These are phyloP conservation scores for Monilinia aucupariae DNA, from an alignment of 2,329 filamentous ascomycete genomes.

Conservation along the genomic window DNA sequence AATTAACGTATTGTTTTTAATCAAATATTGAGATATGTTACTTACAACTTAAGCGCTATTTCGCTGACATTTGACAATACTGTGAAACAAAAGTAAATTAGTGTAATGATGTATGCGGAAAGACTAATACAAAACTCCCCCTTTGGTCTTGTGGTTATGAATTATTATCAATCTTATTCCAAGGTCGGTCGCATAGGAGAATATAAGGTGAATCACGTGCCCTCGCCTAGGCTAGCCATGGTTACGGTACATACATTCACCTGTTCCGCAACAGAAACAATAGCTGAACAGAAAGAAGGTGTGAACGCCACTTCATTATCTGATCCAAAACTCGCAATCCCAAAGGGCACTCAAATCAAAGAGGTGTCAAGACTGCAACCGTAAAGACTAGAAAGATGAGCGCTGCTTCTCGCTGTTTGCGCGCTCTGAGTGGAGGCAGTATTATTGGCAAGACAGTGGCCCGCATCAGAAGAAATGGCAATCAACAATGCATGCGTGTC, in stretches of 20 bases:
- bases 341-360: background rate
- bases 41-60: too few species aligned
- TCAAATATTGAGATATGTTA: background rate
- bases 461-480: background rate
- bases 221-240: too few species aligned
- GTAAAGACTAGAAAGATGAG: background rate
- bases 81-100: too few species aligned
- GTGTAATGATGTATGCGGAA: too few species aligned
- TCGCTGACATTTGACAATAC: too few species aligned
- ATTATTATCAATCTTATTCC: too few species aligned
- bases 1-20: too few species aligned
- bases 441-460: background rate
- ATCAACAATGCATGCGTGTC: background rate
- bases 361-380: background rate
- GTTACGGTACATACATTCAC: too few species aligned
- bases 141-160: too few species aligned
- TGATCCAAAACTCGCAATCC: background rate
- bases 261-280: background rate
- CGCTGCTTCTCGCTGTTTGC: background rate
- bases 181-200: too few species aligned
- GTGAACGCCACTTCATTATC: background rate
- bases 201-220: too few species aligned
- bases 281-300: background rate
- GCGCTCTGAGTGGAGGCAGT: accelerated
- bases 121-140: too few species aligned